Conservation (phyloP, 139 green algal genomes). For the Chlorella sp. region DNA sequence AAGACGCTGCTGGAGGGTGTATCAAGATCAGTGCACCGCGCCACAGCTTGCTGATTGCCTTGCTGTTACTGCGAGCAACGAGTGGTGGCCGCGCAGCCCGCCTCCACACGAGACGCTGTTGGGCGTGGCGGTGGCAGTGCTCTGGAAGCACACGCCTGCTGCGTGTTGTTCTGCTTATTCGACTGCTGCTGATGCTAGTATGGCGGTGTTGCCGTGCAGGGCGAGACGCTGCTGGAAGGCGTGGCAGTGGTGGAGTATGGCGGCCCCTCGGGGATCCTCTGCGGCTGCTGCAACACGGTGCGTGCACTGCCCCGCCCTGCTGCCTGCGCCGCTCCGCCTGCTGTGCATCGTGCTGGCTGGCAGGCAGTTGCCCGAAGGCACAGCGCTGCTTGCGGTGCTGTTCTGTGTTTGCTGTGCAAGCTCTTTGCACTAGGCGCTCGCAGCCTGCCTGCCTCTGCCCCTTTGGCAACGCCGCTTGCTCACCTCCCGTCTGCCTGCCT, state of each 20-base stretch:
- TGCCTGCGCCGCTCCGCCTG: not conserved
- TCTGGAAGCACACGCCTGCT: too few species aligned
- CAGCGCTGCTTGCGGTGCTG: not conserved
- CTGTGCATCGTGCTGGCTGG: not conserved
- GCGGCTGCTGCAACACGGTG: slow-evolving; percentile 82
- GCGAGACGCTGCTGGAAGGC: slow-evolving; percentile 69
- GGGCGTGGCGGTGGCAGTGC: too few species aligned
- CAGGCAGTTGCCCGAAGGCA: not conserved
- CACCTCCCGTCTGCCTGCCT: too few species aligned
- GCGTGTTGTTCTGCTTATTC: too few species aligned
- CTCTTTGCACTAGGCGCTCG: too few species aligned
- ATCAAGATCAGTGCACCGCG: too few species aligned
- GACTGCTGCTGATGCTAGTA: not conserved
- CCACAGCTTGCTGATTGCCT: too few species aligned
- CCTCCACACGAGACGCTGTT: too few species aligned
- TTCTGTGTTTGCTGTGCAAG: not conserved
- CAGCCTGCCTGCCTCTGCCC: not conserved
- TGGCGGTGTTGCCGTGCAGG: slow-evolving; percentile 24
- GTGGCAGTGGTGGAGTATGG: slow-evolving; percentile 35
- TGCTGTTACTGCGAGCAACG: too few species aligned
- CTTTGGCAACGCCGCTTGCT: too few species aligned
- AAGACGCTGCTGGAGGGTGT: slow-evolving; percentile 67
- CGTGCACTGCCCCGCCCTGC: not conserved
- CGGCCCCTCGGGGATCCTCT: slow-evolving; percentile 80
- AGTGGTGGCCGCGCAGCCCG: too few species aligned